Evolutionary conservation across 2,329 filamentous ascomycete species (phyloP), one percentile per base, ranked within the genome.

Genomic region (Onygenales sp.): DNA sequence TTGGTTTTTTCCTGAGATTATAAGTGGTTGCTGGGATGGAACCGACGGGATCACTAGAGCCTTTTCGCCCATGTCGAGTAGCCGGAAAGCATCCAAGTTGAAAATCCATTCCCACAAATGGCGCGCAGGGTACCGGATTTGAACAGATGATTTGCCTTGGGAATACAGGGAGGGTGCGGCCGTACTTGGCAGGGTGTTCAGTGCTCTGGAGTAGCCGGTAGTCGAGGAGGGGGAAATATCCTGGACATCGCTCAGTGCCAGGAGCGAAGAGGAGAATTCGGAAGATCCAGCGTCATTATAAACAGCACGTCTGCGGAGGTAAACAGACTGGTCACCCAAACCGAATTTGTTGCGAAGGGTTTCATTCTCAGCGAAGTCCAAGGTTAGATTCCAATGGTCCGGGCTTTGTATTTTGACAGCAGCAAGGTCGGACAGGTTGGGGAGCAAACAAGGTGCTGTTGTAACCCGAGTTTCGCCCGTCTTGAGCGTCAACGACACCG

Each of bases 381-480:
- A 75, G 5, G 83, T 82, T 2, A 94, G 78, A 43, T 88, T 85
- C 91, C 91, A 96, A 72, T 89, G 92, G 4, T 82, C 76, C 3
- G 83, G 78, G 44, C 70, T 69, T 54, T 63, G 65, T 48, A 64
- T 66, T 60, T 64, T 72, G 54, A 69, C 67, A 51, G 63, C 66
- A 41, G 64, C 64, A 56, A 75, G 65, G 1, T 66, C 63, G 11
- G 63, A 66, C 5, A 72, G 59, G 43, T 75, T 70, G 2, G 72
- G 78, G 0, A 85, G 71, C 1, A 85, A 72, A 58, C 79, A 83
- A 0, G 82, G 82, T 1, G 81, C 77, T 6, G 69, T 70, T 47
- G 78, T 60, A 13, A 60, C 63, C 54, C 62, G 51, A 48, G 60
- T 57, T 51, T 63, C 55, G 42, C 72, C 69, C 58, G 69, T 59